Conservation (phyloP, 169 alveolate species). For the Cystoisospora suis region DNA sequence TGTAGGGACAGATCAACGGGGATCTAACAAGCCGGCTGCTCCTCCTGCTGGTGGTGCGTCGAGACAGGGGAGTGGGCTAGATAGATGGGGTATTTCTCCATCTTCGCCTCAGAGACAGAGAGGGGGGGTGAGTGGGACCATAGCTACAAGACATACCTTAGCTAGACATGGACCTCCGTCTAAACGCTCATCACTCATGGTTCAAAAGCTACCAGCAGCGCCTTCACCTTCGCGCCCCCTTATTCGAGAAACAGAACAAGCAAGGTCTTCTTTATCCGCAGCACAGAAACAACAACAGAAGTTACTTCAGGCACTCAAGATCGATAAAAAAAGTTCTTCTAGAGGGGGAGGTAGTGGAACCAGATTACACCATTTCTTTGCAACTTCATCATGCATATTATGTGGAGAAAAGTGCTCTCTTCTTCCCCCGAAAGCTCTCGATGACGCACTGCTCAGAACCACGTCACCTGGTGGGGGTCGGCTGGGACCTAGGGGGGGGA, state of each 20-base stretch:
- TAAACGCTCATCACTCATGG: neutral
- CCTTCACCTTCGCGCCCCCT: too few species aligned
- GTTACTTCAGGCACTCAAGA: constrained; percentile 37
- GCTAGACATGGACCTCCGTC: neutral
- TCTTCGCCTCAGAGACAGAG: too few species aligned
- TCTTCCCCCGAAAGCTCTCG: neutral
- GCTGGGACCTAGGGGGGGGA: neutral
- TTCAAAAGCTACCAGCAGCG: neutral
- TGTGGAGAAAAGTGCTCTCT: constrained; percentile 50
- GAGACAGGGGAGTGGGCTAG: too few species aligned
- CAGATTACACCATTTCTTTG: constrained; percentile 57
- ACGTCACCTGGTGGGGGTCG: neutral
- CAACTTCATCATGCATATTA: constrained; percentile 52
- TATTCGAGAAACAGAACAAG: too few species aligned
- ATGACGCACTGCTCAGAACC: neutral
- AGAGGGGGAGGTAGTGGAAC: constrained; percentile 28
- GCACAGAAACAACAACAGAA: constrained; percentile 47
- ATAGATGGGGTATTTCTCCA: too few species aligned
- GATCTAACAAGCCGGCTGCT: too few species aligned
- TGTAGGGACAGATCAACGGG: too few species aligned
- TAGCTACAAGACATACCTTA: too few species aligned
- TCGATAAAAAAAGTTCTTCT: constrained; percentile 9
- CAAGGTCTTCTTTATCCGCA: too few species aligned
- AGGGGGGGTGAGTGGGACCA: too few species aligned
- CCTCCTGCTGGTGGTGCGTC: too few species aligned